Evolutionary conservation across 306 rosid genomes (phyloP), one percentile per base, ranked within the genome.

Genomic region (Hippophae rhamnoides): DNA sequence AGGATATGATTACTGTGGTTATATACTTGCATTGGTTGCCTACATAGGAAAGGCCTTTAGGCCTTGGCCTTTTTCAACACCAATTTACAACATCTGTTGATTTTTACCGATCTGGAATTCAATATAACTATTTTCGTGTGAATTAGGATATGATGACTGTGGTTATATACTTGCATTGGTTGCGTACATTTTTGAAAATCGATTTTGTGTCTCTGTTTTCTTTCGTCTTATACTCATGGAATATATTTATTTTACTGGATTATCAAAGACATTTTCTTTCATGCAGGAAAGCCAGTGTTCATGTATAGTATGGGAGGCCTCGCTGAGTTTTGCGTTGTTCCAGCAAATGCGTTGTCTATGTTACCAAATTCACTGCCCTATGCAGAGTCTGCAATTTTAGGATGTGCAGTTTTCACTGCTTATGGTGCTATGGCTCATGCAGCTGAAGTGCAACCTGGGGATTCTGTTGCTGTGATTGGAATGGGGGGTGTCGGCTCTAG

Each of bases 361-460:
- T 72, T 92, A 61, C 95, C 98, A 3, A 57, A 76, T 40, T 79
- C 95, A 45, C 61, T 92, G 87, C 96, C 98, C 54, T 87, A 81
- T 57, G 61, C 76, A 6, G 93, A 92, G 69, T 87, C 98, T 63
- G 96, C 96, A 68, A 81, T 92, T 74, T 69, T 92, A 52, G 98
- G 98, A 58, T 92, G 98, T 68, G 98, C 98, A n/a, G 96, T 85
- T 54, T 87, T 92, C 75, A 92, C 98, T 69, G 98, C 98, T 43
- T 92, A 92, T 69, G 98, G 98, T 43, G 95, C 98, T 41, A 87
- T 92, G 98, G 95, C 95, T 62, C 96, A 92, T 78, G 98, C 95
- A 0, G 98, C 98, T 64, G 59, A 87, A 79, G 89, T 92, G 74
- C 83, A 74, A 43, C 93, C 96, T 5, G 98, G 98, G 67, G 95